Evolutionary conservation across 192 early-diverging fungal species (phyloP).

Genomic region (Coemansia umbellata): DNA sequence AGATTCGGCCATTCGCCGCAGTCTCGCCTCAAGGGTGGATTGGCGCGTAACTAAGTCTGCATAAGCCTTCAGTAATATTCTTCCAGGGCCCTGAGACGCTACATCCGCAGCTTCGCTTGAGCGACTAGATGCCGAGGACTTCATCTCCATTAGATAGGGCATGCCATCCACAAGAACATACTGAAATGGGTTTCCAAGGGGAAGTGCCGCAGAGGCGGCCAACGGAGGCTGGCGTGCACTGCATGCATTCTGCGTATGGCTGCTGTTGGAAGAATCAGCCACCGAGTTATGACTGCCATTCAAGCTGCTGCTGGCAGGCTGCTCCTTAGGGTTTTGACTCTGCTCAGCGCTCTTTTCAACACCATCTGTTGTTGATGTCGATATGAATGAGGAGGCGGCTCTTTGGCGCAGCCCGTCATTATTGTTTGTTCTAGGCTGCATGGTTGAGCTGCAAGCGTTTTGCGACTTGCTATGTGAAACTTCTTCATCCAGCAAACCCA

Average conservation of each 20-base stretch:
- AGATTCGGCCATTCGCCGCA: neutral
- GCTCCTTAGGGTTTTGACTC: no score
- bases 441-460: no score
- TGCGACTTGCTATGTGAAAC: neutral
- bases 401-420: no score
- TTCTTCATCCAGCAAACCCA: neutral
- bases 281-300: neutral
- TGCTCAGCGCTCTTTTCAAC: no score
- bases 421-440: no score
- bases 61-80: neutral
- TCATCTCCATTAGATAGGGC: slow-evolving; percentile 31
- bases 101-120: neutral
- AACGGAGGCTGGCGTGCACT: neutral
- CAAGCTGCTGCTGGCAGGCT: no score
- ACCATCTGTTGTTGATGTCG: no score
- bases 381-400: no score
- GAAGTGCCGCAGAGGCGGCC: slow-evolving; percentile 7
- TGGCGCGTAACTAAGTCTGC: neutral
- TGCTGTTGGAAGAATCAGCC: neutral
- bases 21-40: neutral
- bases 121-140: neutral
- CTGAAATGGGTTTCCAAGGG: slow-evolving; percentile 38
- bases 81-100: neutral
- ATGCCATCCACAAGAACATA: slow-evolving; percentile 42
- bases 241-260: neutral